A percentile compares a stretch with the other conserved stretches of the same genome.
Evolutionary conservation across 371 early-diverging fungal genomes (phyloP).

Genomic region (Haplosporangium sp.): DNA sequence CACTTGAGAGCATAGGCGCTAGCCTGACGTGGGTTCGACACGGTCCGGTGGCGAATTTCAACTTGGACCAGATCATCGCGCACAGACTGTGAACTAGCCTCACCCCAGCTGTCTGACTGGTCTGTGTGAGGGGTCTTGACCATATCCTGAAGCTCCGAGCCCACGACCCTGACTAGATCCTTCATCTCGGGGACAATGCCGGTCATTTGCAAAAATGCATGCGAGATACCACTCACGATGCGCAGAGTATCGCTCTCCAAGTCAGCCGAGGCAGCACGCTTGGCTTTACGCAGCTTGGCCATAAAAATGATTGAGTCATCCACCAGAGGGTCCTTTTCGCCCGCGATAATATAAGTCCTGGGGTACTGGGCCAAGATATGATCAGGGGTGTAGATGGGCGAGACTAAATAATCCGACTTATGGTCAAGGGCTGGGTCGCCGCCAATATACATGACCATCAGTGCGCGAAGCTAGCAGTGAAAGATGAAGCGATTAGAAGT

Average conservation of each 20-base stretch:
- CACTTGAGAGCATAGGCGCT: slow-evolving; percentile 29
- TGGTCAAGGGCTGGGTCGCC: slow-evolving; percentile 84
- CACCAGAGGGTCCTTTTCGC: slow-evolving; percentile 96
- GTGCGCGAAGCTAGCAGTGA: slow-evolving; percentile 77
- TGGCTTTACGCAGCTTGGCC: slow-evolving; percentile 87
- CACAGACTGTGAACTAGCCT: slow-evolving; percentile 21
- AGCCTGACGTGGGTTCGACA: slow-evolving; percentile 29
- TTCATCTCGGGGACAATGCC: slow-evolving; percentile 86
- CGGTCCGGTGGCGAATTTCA: slow-evolving; percentile 3
- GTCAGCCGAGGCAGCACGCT: slow-evolving; percentile 49
- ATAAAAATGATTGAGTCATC: slow-evolving; percentile 96
- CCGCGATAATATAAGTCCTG: slow-evolving; percentile 88
- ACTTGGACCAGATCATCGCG: slow-evolving; percentile 17
- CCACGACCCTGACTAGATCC: slow-evolving; percentile 72
- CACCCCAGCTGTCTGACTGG: slow-evolving; percentile 10
- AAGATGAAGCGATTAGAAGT: not conserved
- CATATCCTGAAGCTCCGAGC: slow-evolving; percentile 57
- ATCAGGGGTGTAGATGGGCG: slow-evolving; percentile 91
- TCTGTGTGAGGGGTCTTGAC: slow-evolving; percentile 9
- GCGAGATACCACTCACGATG: slow-evolving; percentile 82
- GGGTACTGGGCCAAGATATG: slow-evolving; percentile 91
- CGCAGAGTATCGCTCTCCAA: slow-evolving; percentile 34
- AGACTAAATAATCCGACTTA: slow-evolving; percentile 83
- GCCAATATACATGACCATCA: slow-evolving; percentile 94
- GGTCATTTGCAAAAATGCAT: slow-evolving; percentile 92